A percentile compares a stretch with the other conserved stretches of the same genome.
These are phyloP conservation scores for Citrullus mucosospermus DNA, from an alignment of 306 rosid genomes.

Conservation along the genomic window DNA sequence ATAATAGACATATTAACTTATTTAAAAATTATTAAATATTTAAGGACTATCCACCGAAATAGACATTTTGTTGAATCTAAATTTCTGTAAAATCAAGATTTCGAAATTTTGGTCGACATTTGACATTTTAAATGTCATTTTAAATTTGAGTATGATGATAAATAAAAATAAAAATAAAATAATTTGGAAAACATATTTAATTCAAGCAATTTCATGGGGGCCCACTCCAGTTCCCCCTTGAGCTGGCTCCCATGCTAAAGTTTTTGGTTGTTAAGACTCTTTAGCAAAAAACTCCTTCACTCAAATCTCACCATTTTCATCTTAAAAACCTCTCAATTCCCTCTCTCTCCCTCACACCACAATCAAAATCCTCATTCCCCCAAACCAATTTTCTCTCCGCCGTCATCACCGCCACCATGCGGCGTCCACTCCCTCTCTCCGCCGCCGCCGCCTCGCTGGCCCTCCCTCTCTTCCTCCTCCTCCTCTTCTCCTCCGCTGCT, in stretches of 20 bases:
- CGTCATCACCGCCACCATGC: neutral
- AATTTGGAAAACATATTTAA: too few species aligned
- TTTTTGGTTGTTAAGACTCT: neutral
- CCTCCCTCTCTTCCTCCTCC: conserved; percentile 15
- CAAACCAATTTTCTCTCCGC: neutral
- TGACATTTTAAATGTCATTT: too few species aligned
- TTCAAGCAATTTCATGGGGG: neutral
- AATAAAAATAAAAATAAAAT: too few species aligned
- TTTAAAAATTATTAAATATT: too few species aligned
- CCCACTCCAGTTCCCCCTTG: neutral
- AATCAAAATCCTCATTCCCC: neutral
- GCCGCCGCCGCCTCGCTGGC: neutral
- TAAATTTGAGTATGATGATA: too few species aligned
- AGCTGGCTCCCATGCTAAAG: neutral
- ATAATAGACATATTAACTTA: too few species aligned
- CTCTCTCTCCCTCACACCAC: neutral
- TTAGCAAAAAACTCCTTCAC: neutral
- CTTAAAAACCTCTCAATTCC: neutral
- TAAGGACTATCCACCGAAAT: too few species aligned
- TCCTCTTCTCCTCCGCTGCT: conserved; percentile 4
- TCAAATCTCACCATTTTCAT: neutral
- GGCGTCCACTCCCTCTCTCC: neutral
- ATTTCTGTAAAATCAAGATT: too few species aligned
- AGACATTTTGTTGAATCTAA: too few species aligned
- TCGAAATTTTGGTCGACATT: too few species aligned